phyloP scores from a whole-genome alignment of 306 rosid species.

The Gynostemma pentaphyllum region DNA sequence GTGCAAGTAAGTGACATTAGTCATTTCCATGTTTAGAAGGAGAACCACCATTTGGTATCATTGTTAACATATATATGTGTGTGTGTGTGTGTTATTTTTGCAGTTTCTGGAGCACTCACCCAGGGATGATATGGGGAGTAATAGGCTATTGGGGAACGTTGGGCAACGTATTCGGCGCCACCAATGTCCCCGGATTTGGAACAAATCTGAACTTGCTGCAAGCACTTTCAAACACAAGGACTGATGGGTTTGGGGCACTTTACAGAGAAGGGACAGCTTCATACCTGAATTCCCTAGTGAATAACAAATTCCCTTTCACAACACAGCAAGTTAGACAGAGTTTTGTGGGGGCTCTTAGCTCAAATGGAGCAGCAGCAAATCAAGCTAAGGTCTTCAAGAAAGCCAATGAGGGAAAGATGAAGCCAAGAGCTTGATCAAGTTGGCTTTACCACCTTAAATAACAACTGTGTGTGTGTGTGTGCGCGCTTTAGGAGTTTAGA shows the following conservation, averaged over 20 bases:
- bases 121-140: constrained; percentile 65
- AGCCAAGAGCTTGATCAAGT: constrained; percentile 29
- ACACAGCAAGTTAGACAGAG: constrained; percentile 59
- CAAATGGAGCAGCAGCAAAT: constrained; percentile 59
- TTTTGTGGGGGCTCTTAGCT: constrained; percentile 42
- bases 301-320: constrained; percentile 54
- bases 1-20: constrained; percentile 46
- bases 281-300: constrained; percentile 69
- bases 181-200: constrained; percentile 52
- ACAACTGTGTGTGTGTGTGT: neutral
- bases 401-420: constrained; percentile 73
- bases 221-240: constrained; percentile 74
- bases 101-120: constrained; percentile 86
- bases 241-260: constrained; percentile 67
- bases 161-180: constrained; percentile 54
- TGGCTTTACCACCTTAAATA: neutral
- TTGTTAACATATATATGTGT: neutral
- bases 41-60: neutral
- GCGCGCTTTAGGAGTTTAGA: neutral
- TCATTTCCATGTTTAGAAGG: neutral
- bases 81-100: no score
- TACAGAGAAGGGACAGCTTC: constrained; percentile 80
- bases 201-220: constrained; percentile 40
- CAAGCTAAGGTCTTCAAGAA: constrained; percentile 70
- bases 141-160: constrained; percentile 89